phyloP scores from a whole-genome alignment of 345 rosid species.

The Punica granatum region DNA sequence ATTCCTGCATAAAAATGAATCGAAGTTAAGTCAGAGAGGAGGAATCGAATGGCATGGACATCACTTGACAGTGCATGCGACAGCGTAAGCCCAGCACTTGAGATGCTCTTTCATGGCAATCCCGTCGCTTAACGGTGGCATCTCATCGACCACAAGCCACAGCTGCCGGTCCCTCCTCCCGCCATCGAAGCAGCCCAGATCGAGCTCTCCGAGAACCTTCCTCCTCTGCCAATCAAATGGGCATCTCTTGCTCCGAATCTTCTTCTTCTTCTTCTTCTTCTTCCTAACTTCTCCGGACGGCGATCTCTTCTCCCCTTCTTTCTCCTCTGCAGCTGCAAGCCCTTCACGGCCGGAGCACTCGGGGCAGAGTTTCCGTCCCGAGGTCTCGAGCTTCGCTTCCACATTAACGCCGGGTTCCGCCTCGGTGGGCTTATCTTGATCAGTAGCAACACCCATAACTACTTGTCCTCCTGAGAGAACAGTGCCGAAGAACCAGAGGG shows the following conservation, averaged over 20 bases:
- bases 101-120: constrained; percentile 59
- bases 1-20: no score
- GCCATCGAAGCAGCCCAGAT: constrained; percentile 16
- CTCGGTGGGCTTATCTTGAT: neutral
- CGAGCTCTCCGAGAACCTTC: constrained; percentile 25
- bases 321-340: constrained; percentile 14
- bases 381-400: neutral
- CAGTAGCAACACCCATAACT: neutral
- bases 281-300: neutral
- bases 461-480: neutral
- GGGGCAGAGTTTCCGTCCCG: neutral
- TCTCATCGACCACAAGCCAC: constrained; percentile 12
- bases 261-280: constrained; percentile 14
- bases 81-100: constrained; percentile 56
- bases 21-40: no score
- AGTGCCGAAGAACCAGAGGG: constrained; percentile 27
- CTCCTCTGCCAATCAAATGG: constrained; percentile 2
- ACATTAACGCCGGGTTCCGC: neutral
- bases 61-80: constrained; percentile 39
- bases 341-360: neutral
- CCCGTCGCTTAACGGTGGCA: constrained; percentile 46
- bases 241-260: constrained; percentile 15
- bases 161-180: neutral
- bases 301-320: neutral
- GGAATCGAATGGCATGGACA: no score